Conservation (phyloP, 2,329 filamentous ascomycete species). For the Lecanoromycetidae sp. region DNA sequence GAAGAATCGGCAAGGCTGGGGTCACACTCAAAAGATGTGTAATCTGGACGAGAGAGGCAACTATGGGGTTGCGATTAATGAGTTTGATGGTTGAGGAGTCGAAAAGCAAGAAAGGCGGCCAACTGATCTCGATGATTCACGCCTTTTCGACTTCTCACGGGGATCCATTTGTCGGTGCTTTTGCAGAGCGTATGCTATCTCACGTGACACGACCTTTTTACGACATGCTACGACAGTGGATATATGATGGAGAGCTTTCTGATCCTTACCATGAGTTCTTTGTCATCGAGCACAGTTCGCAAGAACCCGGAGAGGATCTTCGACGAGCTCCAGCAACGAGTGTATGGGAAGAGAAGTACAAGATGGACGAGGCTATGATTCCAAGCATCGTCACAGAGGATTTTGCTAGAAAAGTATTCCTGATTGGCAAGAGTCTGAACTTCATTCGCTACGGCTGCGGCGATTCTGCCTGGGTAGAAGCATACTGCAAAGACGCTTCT, state of each 20-base stretch:
- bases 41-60: constrained; percentile 94
- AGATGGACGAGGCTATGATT: constrained; percentile 71
- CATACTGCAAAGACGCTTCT: constrained; percentile 83
- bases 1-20: constrained; percentile 66
- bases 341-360: constrained; percentile 97
- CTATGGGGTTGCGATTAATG: constrained; percentile 87
- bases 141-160: constrained; percentile 86
- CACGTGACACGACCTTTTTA: constrained; percentile 93
- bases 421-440: constrained; percentile 95
- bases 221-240: constrained; percentile 90
- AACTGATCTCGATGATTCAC: constrained; percentile 88
- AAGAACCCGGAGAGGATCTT: constrained; percentile 43
- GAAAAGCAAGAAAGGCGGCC: constrained; percentile 70
- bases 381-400: constrained; percentile 87
- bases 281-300: constrained; percentile 63
- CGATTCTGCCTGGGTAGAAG: constrained; percentile 89
- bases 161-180: constrained; percentile 84
- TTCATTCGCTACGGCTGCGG: constrained; percentile 94
- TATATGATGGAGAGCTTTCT: constrained; percentile 95
- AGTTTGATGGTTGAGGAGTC: constrained; percentile 89
- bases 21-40: constrained; percentile 93
- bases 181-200: constrained; percentile 75
- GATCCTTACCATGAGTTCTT: constrained; percentile 96
- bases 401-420: constrained; percentile 89
- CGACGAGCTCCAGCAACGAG: constrained; percentile 53